Base-by-base conservation (phyloP, 129 eudicot genomes). In the Calendula officinalis region DNA sequence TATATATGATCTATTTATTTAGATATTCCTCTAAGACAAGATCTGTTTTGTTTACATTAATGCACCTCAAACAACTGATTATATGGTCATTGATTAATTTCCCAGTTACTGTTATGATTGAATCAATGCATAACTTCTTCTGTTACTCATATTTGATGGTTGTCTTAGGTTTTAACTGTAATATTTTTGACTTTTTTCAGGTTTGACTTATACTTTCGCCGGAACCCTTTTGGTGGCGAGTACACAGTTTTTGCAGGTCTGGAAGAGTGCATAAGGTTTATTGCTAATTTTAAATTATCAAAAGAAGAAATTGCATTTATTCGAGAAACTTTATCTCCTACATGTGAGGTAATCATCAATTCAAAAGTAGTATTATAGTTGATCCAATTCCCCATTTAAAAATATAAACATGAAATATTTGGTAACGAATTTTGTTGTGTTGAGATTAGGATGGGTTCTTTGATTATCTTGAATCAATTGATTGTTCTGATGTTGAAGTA, bases 231-330 rank as follows among this genome's bases (percentile, higher is more conserved):
- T 77, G 95, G 91, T 10, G 98, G 98, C 38, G 98, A 91, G 72
- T 91, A 84, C 74, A 91, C 98, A 5, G 84, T 91, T 27, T 91
- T 87, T 77, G 96, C 98, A 70, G 98, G 98, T 32, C 78, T 91
- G 6, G 96, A 91, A 83, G 98, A 91, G 76, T 91, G 98, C 85
- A 87, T 91, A 63, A 76, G 82, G 77, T 83, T 84, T 76, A 85
- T 91, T 62, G 96, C 98, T 36, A 85, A 91, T 56, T 91, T 82
- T 55, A 84, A 72, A 50, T 66, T 87, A 39, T 76, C 86, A 1
- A 88, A 84, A 64, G 98, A 87, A 47, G 90, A 91, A 39, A 91
- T 91, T 46, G 69, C 82, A 48, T 91, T 87, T 58, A 46, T 91
- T 59, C 74, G 77, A 50, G 76, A 68, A 64, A 68, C 86, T 45